Percentiles rank a stretch among this genome's conserved stretches.
These are phyloP conservation scores for Fusarium sororula DNA, from an alignment of 2,329 filamentous ascomycete species.

Conservation along the genomic window DNA sequence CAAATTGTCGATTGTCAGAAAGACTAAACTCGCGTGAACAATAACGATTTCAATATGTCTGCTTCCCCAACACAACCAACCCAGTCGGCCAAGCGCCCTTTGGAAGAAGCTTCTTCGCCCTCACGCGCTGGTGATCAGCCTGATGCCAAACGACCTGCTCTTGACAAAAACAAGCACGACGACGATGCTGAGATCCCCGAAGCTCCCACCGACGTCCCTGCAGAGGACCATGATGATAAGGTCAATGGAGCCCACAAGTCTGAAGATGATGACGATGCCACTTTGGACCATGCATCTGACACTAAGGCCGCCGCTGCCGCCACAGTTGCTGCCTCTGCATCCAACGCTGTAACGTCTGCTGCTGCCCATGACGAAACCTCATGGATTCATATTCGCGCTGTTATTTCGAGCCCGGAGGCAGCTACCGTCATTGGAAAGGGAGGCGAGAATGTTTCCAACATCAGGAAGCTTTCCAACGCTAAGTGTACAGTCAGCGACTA, in stretches of 20 bases:
- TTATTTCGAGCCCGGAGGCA: conserved; percentile 96
- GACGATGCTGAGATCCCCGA: conserved; percentile 60
- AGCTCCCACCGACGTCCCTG: conserved; percentile 46
- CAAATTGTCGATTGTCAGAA: conserved; percentile 42
- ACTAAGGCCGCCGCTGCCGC: conserved; percentile 50
- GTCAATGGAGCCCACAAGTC: conserved; percentile 59
- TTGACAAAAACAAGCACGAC: conserved; percentile 87
- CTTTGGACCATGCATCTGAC: conserved; percentile 49
- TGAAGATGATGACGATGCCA: conserved; percentile 40
- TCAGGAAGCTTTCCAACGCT: conserved; percentile 91
- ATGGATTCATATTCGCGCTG: conserved; percentile 96
- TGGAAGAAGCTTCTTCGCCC: conserved; percentile 96
- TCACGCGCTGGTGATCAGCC: conserved; percentile 92
- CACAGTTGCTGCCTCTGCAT: conserved; percentile 50
- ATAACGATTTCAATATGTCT: conserved; percentile 67
- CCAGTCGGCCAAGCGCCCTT: conserved; percentile 85
- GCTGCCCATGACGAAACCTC: conserved; percentile 85
- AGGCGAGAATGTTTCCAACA: conserved; percentile 97
- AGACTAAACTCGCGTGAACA: conserved; percentile 37
- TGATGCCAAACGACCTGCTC: conserved; percentile 93
- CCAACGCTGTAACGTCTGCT: conserved; percentile 55
- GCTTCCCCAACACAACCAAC: conserved; percentile 72
- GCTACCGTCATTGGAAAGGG: conserved; percentile 98
- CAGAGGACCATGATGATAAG: conserved; percentile 58
- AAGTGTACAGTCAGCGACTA: conserved; percentile 99